Conservation (phyloP, 2,329 filamentous ascomycete species). For the Epichloe glyceriae region DNA sequence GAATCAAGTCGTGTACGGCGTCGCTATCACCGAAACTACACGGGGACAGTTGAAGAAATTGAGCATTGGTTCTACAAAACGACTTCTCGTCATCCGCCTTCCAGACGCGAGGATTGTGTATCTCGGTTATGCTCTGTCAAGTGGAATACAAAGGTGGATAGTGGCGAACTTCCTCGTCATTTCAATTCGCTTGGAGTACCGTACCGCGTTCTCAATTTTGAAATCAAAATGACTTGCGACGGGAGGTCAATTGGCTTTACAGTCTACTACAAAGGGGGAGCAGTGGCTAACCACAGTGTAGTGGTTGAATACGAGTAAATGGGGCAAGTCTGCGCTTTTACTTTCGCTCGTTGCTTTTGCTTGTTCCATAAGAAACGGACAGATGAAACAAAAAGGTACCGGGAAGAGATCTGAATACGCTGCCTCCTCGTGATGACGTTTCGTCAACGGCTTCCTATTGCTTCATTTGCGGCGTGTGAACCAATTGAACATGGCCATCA, state of each 20-base stretch:
- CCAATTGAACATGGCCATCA: not conserved
- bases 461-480: not conserved
- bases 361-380: too few relatives aligned
- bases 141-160: not conserved
- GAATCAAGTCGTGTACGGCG: not conserved
- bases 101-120: not conserved
- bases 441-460: not conserved
- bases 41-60: not conserved
- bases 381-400: not conserved
- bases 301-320: not conserved
- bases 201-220: not conserved
- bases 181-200: not conserved
- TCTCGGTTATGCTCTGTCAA: not conserved
- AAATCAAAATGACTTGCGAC: constrained; percentile 3
- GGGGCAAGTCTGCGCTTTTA: too few relatives aligned
- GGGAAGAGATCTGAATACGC: not conserved
- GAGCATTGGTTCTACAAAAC: not conserved
- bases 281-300: not conserved
- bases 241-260: not conserved
- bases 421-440: not conserved
- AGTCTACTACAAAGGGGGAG: not conserved
- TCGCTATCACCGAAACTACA: accelerated
- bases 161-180: not conserved
- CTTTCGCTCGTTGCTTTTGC: too few relatives aligned
- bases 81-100: not conserved